Conservation (phyloP, 1,284 basidiomycete genomes). For the Pisolithus thermaeus region DNA sequence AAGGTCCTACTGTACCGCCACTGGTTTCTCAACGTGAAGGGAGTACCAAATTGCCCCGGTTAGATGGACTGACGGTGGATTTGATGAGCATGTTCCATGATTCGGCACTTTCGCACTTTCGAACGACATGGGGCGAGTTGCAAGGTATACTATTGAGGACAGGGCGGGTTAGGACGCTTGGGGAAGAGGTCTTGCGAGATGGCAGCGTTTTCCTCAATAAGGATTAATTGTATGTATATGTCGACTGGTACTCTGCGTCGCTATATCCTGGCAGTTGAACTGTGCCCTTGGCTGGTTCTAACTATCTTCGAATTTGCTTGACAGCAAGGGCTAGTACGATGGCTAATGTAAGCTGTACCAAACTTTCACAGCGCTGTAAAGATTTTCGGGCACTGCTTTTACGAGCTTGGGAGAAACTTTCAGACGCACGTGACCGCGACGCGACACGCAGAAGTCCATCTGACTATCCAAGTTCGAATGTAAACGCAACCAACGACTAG, state of each 20-base stretch:
- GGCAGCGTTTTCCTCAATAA: conserved; percentile 17
- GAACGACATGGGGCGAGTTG: conserved; percentile 6
- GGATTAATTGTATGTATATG: not conserved
- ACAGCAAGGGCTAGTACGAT: too few relatives aligned
- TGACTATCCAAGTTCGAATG: too few relatives aligned
- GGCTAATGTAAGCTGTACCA: too few relatives aligned
- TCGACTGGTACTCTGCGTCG: too few relatives aligned
- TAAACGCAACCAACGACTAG: too few relatives aligned
- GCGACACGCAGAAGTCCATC: conserved; percentile 8
- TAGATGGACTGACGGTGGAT: not conserved
- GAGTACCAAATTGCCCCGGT: not conserved
- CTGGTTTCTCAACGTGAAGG: not conserved
- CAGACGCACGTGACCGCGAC: conserved; percentile 13
- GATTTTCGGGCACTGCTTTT: too few relatives aligned
- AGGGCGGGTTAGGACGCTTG: conserved; percentile 23
- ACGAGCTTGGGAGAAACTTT: too few relatives aligned
- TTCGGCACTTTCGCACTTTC: not conserved
- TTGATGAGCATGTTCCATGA: not conserved
- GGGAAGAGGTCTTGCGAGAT: conserved; percentile 11
- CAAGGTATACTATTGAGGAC: conserved; percentile 20
- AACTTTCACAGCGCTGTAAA: too few relatives aligned
- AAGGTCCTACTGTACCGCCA: not conserved
- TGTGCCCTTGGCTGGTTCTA: too few relatives aligned
- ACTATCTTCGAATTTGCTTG: too few relatives aligned
- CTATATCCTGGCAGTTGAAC: too few relatives aligned